Evolutionary conservation across 208 protist genomes (phyloP).

Genomic region (Leishmania major): DNA sequence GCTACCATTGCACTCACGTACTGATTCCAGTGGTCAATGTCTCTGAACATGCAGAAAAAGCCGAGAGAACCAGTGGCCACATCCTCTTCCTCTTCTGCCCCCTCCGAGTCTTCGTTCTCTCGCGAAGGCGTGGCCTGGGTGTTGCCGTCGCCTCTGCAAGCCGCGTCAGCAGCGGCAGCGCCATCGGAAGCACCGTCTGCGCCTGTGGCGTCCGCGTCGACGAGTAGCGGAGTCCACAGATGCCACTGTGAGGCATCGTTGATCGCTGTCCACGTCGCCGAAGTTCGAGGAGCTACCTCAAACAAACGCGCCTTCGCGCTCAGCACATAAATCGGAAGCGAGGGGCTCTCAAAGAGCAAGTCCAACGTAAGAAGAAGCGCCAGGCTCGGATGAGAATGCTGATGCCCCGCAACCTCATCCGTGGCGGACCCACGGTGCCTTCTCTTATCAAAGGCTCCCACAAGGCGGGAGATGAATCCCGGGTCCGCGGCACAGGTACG

Average conservation of each 20-base stretch:
- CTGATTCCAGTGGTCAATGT: conserved; percentile 69
- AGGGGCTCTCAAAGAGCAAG: conserved; percentile 67
- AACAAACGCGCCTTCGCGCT: conserved; percentile 78
- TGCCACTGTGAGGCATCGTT: conserved; percentile 7
- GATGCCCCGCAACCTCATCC: background rate
- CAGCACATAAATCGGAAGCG: conserved; percentile 72
- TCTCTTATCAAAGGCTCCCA: conserved; percentile 15
- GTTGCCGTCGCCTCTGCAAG: conserved; percentile 8
- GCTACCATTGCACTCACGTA: conserved; percentile 60
- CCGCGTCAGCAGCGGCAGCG: background rate
- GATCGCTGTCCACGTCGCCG: background rate
- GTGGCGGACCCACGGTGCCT: no score
- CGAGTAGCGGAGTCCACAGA: conserved; percentile 43
- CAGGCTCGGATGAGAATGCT: background rate
- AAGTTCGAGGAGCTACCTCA: conserved; percentile 14
- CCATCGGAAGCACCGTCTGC: background rate
- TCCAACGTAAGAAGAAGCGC: conserved; percentile 74
- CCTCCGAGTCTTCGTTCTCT: conserved; percentile 10
- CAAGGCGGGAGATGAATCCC: conserved; percentile 42
- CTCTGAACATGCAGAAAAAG: conserved; percentile 86
- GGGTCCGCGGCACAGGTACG: conserved; percentile 30
- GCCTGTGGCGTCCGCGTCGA: background rate
- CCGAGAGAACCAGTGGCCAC: conserved; percentile 23
- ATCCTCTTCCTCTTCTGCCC: conserved; percentile 23
- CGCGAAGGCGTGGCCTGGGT: background rate